Evolutionary conservation across 768 basidiomycete genomes (phyloP).

Genomic region (Chalciporus piperatus): DNA sequence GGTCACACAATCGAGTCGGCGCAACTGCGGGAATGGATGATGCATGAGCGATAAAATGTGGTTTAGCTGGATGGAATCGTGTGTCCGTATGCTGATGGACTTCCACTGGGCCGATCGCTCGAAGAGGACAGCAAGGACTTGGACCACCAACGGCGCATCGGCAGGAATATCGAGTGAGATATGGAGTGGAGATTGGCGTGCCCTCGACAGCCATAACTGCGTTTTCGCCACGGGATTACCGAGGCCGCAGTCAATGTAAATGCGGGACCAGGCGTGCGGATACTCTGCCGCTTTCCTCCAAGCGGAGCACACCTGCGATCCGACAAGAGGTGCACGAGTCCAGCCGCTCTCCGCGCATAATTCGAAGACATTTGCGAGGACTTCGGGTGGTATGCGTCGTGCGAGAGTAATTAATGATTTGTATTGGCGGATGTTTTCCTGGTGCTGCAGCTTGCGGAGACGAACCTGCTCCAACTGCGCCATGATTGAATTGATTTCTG

Average conservation of each 20-base stretch:
- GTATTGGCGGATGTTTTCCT: conserved; percentile 41
- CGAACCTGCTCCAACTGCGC: conserved; percentile 41
- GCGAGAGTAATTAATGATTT: conserved; percentile 53
- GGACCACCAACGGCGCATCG: conserved; percentile 29
- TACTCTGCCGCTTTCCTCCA: conserved; percentile 54
- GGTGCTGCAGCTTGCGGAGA: conserved; percentile 40
- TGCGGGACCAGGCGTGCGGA: conserved; percentile 57
- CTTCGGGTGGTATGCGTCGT: conserved; percentile 51
- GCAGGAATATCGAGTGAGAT: conserved; percentile 41
- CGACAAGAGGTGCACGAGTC: conserved; percentile 51
- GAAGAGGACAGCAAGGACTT: conserved; percentile 41
- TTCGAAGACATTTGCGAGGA: conserved; percentile 54
- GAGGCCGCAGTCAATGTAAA: conserved; percentile 49
- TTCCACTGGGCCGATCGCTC: conserved; percentile 43
- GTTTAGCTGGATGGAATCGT: conserved; percentile 37
- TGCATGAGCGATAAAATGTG: conserved; percentile 38
- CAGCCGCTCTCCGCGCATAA: conserved; percentile 48
- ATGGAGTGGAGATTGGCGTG: conserved; percentile 40
- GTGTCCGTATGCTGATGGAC: conserved; percentile 40
- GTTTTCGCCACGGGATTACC: conserved; percentile 41
- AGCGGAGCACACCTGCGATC: conserved; percentile 56
- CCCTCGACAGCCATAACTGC: conserved; percentile 50
- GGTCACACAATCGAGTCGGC: conserved; percentile 30
- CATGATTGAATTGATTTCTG: conserved; percentile 41
- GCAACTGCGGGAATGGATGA: conserved; percentile 36